A percentile compares a stretch with the other conserved stretches of the same genome.
Conservation (phyloP, 2,329 filamentous ascomycete species). For the Colletotrichum sp. region DNA sequence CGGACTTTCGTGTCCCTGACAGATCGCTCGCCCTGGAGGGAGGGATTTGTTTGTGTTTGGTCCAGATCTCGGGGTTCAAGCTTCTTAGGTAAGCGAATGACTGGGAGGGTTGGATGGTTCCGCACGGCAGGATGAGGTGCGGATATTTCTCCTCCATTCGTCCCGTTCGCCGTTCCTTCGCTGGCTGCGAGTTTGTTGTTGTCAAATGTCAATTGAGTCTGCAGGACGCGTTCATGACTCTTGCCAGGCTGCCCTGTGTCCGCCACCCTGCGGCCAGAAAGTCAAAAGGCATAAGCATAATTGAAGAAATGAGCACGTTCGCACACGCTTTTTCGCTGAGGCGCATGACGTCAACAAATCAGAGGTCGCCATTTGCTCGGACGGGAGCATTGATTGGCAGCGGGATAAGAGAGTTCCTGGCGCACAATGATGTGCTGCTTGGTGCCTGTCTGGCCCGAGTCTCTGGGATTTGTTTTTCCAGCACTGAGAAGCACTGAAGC, state of each 20-base stretch:
- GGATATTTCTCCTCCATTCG: neutral
- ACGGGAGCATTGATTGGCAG: neutral
- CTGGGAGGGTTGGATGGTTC: neutral
- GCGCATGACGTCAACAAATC: conserved; percentile 13
- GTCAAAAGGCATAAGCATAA: conserved; percentile 7
- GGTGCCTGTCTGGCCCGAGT: neutral
- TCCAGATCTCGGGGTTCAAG: neutral
- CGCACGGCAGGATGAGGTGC: neutral
- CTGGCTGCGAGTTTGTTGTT: neutral
- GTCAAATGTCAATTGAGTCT: neutral
- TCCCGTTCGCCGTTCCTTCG: neutral
- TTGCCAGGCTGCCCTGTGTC: neutral
- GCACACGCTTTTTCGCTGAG: neutral
- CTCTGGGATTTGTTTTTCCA: neutral
- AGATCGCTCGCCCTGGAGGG: neutral
- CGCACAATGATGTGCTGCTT: neutral
- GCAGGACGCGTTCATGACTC: neutral
- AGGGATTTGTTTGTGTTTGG: neutral
- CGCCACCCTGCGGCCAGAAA: neutral
- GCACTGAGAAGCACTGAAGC: neutral
- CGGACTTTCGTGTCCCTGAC: neutral
- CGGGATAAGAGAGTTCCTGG: neutral
- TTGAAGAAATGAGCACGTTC: conserved; percentile 8
- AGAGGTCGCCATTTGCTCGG: neutral
- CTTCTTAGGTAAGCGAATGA: neutral